A percentile compares a stretch with the other conserved stretches of the same genome.
Evolutionary conservation across 345 rosid species (phyloP).

Genomic region (Jatropha curcas): DNA sequence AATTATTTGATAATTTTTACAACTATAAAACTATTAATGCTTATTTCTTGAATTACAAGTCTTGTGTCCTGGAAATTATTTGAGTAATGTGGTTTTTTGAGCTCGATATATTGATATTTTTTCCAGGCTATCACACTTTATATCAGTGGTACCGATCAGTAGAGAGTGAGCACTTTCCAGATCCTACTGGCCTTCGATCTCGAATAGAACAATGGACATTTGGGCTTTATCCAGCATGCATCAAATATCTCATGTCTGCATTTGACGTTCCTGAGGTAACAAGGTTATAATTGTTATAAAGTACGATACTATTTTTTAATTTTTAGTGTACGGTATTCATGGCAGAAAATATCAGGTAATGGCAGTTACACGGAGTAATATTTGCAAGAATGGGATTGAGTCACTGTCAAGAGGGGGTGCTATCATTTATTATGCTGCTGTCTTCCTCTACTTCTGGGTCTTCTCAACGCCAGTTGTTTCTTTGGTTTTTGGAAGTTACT

Average conservation of each 20-base stretch:
- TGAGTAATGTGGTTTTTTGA: slow-evolving; percentile 7
- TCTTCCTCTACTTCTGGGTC: slow-evolving; percentile 98
- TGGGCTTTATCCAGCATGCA: slow-evolving; percentile 98
- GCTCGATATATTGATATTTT: slow-evolving; percentile 11
- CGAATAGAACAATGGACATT: slow-evolving; percentile 97
- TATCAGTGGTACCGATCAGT: slow-evolving; percentile 94
- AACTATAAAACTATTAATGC: background rate
- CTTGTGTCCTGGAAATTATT: background rate
- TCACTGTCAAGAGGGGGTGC: slow-evolving; percentile 86
- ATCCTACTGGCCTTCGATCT: slow-evolving; percentile 96
- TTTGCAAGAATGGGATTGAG: slow-evolving; percentile 78
- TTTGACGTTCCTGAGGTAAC: slow-evolving; percentile 97
- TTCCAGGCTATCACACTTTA: slow-evolving; percentile 85
- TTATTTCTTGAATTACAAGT: background rate
- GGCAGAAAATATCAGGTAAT: slow-evolving; percentile 61
- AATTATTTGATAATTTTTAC: background rate
- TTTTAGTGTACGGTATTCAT: slow-evolving; percentile 8
- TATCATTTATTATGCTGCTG: slow-evolving; percentile 81
- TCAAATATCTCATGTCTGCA: slow-evolving; percentile 98
- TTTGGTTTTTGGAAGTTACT: slow-evolving; percentile 90
- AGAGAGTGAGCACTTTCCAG: slow-evolving; percentile 96
- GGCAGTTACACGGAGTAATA: slow-evolving; percentile 88
- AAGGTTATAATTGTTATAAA: slow-evolving; percentile 3
- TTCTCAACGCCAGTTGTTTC: slow-evolving; percentile 97
- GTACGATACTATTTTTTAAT: background rate